Evolutionary conservation across 2,329 filamentous ascomycete species (phyloP), one percentile per base, ranked within the genome.

Genomic region (Botrytis porri): DNA sequence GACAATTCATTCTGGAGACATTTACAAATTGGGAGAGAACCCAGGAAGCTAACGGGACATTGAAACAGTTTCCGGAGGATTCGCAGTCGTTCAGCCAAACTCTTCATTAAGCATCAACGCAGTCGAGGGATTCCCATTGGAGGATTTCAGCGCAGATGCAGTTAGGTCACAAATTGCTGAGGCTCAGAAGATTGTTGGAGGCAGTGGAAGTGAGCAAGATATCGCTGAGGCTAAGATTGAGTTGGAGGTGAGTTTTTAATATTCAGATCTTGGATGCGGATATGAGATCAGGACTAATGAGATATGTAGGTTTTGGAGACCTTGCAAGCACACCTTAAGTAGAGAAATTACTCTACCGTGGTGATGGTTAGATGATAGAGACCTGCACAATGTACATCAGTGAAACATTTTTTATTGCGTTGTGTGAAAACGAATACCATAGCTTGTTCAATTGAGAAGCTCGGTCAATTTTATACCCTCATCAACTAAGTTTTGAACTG

Each of bases 161-260:
- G 93, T 99, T 83, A 90, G 89, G 82, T 89, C 92, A 82, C 95
- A 98, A 87, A 94, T 98, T 80, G 85, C 93, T 75, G 96, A 99
- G 87, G 94, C 95, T 78, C 93, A 97, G 86, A 98, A 98, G 91
- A 91, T 98, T 82, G 94, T 92, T 80, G 90, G 86, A 83, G 96
- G 96, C 82, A 90, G 87, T 82, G 96, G 95, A 81, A 98, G 94
- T 84, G 96, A 98, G 89, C 92, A 94, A 86, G 96, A 98, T 82
- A 93, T 98, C 85, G 95, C 95, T 77, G 96, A 99, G 90, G 96
- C 96, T 79, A 98, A 98, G 90, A 95, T 99, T 83, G 95, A 98
- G 89, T 86, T 99, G 79, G 96, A 99, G 94, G 95, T 97, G 85
- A 82, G 87, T 69, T 72, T 35, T 35, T 41, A 18, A 39, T 60